Evolutionary conservation across 225 moss, liverwort and hornwort species (phyloP).

Genomic region (Ulota crispa): DNA sequence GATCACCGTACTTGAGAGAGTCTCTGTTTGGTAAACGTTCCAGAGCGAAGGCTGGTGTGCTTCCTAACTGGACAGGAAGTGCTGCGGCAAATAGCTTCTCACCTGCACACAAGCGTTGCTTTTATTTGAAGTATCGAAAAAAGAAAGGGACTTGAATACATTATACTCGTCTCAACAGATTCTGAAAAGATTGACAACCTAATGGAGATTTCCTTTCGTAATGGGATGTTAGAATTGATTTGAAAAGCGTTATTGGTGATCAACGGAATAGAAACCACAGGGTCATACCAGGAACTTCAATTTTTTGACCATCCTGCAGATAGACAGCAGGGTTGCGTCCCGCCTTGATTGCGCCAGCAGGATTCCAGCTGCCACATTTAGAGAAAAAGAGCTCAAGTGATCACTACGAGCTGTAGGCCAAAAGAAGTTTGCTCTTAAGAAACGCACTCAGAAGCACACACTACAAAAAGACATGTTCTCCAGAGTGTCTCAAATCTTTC

Average conservation of each 20-base stretch:
- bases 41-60: slow-evolving; percentile 73
- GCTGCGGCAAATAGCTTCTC: slow-evolving; percentile 78
- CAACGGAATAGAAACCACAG: neutral
- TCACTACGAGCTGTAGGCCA: neutral
- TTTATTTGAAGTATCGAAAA: slow-evolving; percentile 40
- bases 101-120: slow-evolving; percentile 47
- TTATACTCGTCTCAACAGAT: neutral
- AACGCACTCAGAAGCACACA: neutral
- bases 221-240: neutral
- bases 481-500: neutral
- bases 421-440: neutral
- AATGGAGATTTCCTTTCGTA: neutral
- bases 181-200: neutral
- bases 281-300: slow-evolving; percentile 68
- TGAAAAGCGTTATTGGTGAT: neutral
- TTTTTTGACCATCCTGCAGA: slow-evolving; percentile 51
- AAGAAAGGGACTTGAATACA: neutral
- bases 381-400: neutral
- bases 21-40: slow-evolving; percentile 88
- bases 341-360: slow-evolving; percentile 88
- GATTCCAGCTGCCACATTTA: slow-evolving; percentile 74
- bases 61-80: slow-evolving; percentile 57
- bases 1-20: slow-evolving; percentile 78
- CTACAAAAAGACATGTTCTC: neutral
- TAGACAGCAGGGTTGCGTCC: slow-evolving; percentile 88